A percentile compares a stretch with the other conserved stretches of the same genome.
Conservation (phyloP, 441 rosid species). For the Gossypium davidsonii region DNA sequence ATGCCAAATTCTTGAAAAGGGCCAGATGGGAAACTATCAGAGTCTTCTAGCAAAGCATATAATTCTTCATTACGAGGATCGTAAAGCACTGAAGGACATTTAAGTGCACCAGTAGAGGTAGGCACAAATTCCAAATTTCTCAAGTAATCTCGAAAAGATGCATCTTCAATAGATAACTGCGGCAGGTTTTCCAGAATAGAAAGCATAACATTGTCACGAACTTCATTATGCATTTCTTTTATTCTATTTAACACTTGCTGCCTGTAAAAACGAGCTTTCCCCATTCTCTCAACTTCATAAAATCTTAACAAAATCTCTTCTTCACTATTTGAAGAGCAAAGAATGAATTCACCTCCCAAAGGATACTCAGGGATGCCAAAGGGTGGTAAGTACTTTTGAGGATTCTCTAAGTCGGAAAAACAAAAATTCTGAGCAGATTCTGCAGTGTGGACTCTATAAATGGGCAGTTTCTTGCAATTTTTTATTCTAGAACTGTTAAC, state of each 20-base stretch:
- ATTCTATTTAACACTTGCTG: slow-evolving; percentile 61
- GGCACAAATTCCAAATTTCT: slow-evolving; percentile 87
- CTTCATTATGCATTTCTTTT: slow-evolving; percentile 62
- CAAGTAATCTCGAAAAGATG: slow-evolving; percentile 58
- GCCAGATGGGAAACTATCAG: slow-evolving; percentile 74
- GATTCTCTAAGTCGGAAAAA: slow-evolving; percentile 75
- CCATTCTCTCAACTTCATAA: slow-evolving; percentile 80
- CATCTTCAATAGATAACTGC: slow-evolving; percentile 77
- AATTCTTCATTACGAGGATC: slow-evolving; percentile 96
- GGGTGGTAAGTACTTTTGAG: slow-evolving; percentile 78
- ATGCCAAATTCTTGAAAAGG: slow-evolving; percentile 58
- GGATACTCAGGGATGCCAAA: slow-evolving; percentile 57
- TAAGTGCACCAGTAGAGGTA: slow-evolving; percentile 53
- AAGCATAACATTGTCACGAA: slow-evolving; percentile 75
- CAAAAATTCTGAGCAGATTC: slow-evolving; percentile 39
- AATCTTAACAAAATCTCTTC: slow-evolving; percentile 65
- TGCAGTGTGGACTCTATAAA: slow-evolving; percentile 58
- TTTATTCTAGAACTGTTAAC: slow-evolving; percentile 46
- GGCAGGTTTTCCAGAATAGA: slow-evolving; percentile 77
- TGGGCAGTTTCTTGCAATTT: slow-evolving; percentile 71
- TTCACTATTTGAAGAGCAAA: slow-evolving; percentile 50
- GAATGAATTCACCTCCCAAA: slow-evolving; percentile 66
- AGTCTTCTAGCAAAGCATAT: slow-evolving; percentile 76
- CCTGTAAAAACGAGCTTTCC: slow-evolving; percentile 71
- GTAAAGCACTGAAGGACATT: slow-evolving; percentile 62